Base-by-base conservation (phyloP, 23 red algal species). In the Chondrus crispus region DNA sequence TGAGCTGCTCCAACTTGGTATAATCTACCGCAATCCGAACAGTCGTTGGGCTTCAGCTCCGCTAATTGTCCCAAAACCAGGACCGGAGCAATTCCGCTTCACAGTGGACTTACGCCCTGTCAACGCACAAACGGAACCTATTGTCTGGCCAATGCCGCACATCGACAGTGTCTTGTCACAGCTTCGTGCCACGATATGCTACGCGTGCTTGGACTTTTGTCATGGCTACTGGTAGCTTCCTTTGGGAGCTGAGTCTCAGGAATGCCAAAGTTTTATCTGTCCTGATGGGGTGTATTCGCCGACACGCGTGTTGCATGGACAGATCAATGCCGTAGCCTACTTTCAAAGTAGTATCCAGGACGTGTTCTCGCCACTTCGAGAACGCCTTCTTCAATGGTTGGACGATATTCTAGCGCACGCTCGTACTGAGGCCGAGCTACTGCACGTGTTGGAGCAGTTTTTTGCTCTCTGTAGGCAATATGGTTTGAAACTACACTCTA, bases 201-300 rank as follows among this genome's bases (percentile, higher is more conserved):
- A 62, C 37, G 85, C 85, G 26, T 63, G 52, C 9, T 32, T 90
- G 7, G 85, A 90, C 68, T 30, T 90, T 1, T 42, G 2, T 37
- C 85, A 90, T 46, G 85, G 70, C 12, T 90, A 90, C 79, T 80
- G 68, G 69, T 70, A 90, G 47, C 30, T 77, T 43, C 72, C 70
- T 46, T 54, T 78, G 63, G 5, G 11, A 1, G 44, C 29, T 35
- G 72, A 90, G 43, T 64, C 70, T 24, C 45, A 76, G 46, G 68
- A 90, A 90, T 53, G 3, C 1, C 60, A 66, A 32, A 66, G 0
- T 66, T 76, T 76, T 47, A 76, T 76, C 38, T 45, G 37, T 12
- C 71, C 28, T 44, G 71, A 76, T 76, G 13, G 71, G 7, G 1
- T 76, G 35, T 52, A 76, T 38, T 39, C 37, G 9, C 71, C 13